Evolutionary conservation across 2,329 filamentous ascomycete species (phyloP), one percentile per base, ranked within the genome.

Genomic region (Colletotrichum tropicicola): DNA sequence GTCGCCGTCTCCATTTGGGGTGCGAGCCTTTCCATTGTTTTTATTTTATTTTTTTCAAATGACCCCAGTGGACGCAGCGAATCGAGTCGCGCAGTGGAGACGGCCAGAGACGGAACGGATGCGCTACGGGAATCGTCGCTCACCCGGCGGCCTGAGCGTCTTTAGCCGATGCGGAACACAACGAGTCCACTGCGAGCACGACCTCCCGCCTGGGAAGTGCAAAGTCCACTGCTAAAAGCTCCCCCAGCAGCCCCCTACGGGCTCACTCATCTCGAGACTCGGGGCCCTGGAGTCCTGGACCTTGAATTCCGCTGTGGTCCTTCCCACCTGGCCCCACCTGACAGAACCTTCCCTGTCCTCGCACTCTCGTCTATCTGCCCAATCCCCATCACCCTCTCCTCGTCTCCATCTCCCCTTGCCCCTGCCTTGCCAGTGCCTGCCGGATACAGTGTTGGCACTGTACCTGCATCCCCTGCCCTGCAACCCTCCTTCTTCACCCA

Each of bases 111-210:
- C 53, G 53, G 53, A 56, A 56, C 53, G 28, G 53, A 54, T 53
- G 32, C 48, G 41, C 55, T 54, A 48, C 57, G 49, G 56, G 56
- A 61, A 65, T 55, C 61, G 61, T 61, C 61, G 61, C 57, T 65
- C 57, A 61, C 61, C 61, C 49, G 49, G 43, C 57, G 61, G 61
- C 57, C 61, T 65, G 61, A 65, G 61, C 61, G 49, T 39, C 12
- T 43, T 35, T 55, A 32, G 37, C 44, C 43, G 48, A 37, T 35
- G 43, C 44, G 49, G 48, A 45, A 19, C 35, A 48, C 21, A 48
- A 27, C 27, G 48, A 44, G 32, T 30, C 49, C 57, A 65, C 61
- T 23, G 45, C 48, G 21, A 55, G 57, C 61, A 65, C 57, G 57
- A 65, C 57, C 61, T 65, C 57, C 61, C 61, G 49, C 35, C 56